These are phyloP conservation scores for Pleomassaria siparia DNA, from an alignment of 2,329 filamentous ascomycete genomes.

Conservation along the genomic window DNA sequence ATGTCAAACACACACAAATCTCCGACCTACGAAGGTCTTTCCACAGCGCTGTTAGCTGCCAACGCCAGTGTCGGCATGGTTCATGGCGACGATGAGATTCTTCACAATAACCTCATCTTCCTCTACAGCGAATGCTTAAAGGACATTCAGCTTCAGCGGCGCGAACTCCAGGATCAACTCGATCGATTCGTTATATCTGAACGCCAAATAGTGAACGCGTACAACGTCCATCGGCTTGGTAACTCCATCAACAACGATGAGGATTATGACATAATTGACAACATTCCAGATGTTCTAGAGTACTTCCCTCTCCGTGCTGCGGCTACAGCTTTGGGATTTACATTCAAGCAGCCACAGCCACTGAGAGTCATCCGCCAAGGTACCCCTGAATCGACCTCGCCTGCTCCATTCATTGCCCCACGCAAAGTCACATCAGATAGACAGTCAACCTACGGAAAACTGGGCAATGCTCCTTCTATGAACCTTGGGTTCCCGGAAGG, in stretches of 20 bases:
- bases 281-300: neutral
- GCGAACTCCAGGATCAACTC: neutral
- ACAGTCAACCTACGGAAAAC: neutral
- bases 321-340: neutral
- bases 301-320: neutral
- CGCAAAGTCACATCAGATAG: too few relatives aligned
- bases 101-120: neutral
- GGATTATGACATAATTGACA: neutral
- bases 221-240: neutral
- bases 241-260: neutral
- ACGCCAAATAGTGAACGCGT: neutral
- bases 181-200: neutral
- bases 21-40: neutral
- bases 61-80: neutral
- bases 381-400: too few relatives aligned
- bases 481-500: slow-evolving; percentile 33
- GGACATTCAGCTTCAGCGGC: neutral
- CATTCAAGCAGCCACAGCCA: neutral
- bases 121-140: neutral
- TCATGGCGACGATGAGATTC: neutral
- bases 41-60: neutral
- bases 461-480: neutral
- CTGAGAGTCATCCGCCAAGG: too few relatives aligned
- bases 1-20: too few relatives aligned
- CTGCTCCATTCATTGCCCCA: too few relatives aligned